Evolutionary conservation across 169 alveolate genomes (phyloP).

Genomic region (Plasmodium berghei): DNA sequence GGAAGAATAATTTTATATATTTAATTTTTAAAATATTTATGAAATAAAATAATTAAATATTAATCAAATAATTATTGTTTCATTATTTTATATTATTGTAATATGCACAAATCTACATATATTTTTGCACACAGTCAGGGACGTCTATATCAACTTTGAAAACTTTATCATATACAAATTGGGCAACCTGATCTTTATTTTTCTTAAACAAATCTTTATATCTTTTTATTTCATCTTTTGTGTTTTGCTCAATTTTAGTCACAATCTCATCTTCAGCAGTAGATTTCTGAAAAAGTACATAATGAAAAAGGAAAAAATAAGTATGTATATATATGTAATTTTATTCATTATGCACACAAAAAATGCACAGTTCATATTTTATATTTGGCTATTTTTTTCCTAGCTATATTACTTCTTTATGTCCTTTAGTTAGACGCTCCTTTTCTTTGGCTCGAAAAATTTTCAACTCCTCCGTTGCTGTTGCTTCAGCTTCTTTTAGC

Average conservation of each 20-base stretch:
- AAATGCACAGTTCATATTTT: too few relatives aligned
- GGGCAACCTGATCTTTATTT: conserved; percentile 72
- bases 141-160: conserved; percentile 56
- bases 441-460: conserved; percentile 83
- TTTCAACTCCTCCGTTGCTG: conserved; percentile 84
- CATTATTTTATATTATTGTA: neutral
- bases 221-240: conserved; percentile 67
- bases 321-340: neutral
- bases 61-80: neutral
- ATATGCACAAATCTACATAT: neutral
- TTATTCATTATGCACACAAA: too few relatives aligned
- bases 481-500: conserved; percentile 84
- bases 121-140: conserved; percentile 59
- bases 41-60: neutral
- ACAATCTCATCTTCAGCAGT: conserved; percentile 73
- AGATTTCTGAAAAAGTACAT: conserved; percentile 7
- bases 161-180: conserved; percentile 59
- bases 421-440: conserved; percentile 81
- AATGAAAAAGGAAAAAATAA: neutral
- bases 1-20: neutral
- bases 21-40: neutral
- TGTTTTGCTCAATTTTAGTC: conserved; percentile 56
- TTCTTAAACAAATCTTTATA: conserved; percentile 62
- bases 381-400: neutral
- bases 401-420: conserved; percentile 66